Evolutionary conservation across 108 stramenopile species (phyloP).

Genomic region (Nitzschia sp.): DNA sequence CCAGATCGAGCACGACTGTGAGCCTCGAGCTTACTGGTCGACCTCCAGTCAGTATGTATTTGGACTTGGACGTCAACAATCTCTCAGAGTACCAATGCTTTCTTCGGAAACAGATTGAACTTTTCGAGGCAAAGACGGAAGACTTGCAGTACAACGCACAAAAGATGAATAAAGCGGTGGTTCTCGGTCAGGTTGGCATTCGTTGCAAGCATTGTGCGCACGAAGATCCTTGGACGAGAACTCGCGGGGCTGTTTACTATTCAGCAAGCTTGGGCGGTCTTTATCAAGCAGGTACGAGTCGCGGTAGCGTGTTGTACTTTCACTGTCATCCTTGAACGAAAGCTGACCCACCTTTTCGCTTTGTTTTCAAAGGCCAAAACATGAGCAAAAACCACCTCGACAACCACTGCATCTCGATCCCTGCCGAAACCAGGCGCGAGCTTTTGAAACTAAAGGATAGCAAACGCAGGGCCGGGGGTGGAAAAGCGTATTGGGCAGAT

Average conservation of each 20-base stretch:
- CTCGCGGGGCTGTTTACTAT: conserved; percentile 38
- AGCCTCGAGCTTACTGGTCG: conserved; percentile 19
- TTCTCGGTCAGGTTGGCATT: conserved; percentile 30
- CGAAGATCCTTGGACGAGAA: conserved; percentile 1
- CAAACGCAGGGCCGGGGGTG: conserved; percentile 39
- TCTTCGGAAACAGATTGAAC: conserved; percentile 39
- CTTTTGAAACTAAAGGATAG: neutral
- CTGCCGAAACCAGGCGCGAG: neutral
- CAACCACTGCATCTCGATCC: conserved; percentile 9
- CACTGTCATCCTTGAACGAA: neutral
- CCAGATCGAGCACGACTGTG: neutral
- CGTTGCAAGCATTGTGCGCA: conserved; percentile 12
- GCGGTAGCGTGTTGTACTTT: neutral
- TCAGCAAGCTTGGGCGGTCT: conserved; percentile 21
- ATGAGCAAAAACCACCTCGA: conserved; percentile 21
- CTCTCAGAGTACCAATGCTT: conserved; percentile 33
- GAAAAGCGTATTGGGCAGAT: conserved; percentile 72
- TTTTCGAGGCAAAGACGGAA: conserved; percentile 28
- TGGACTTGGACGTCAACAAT: conserved; percentile 21
- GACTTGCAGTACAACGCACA: conserved; percentile 10
- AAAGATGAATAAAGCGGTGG: conserved; percentile 30
- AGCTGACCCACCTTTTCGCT: neutral
- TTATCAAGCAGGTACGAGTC: conserved; percentile 18
- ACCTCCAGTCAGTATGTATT: conserved; percentile 12
- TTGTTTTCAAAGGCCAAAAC: conserved; percentile 6